A percentile compares a stretch with the other conserved stretches of the same genome.
Evolutionary conservation across 2,329 filamentous ascomycete genomes (phyloP).

Genomic region (Cadophora sp.): DNA sequence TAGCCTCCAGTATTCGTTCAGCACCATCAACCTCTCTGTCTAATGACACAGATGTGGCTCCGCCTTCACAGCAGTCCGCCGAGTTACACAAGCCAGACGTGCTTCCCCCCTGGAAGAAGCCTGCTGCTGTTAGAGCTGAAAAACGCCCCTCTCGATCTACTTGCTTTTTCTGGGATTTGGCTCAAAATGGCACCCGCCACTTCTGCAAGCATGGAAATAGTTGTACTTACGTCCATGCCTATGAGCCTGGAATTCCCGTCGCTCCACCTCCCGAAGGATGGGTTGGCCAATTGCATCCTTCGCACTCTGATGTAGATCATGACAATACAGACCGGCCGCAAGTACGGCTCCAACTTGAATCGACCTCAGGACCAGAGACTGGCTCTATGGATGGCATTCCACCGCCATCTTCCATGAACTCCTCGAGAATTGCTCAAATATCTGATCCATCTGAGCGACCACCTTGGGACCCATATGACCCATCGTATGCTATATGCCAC

Average conservation of each 20-base stretch:
- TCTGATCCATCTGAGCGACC: constrained; percentile 3
- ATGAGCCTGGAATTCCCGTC: background rate
- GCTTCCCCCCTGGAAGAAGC: background rate
- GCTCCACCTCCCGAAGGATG: background rate
- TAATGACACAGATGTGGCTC: background rate
- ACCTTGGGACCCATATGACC: constrained; percentile 23
- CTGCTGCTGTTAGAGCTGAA: background rate
- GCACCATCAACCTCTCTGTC: background rate
- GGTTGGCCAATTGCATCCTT: background rate
- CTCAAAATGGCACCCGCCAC: background rate
- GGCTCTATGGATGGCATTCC: background rate
- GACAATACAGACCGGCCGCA: background rate
- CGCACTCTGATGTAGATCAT: background rate
- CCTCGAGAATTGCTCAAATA: background rate
- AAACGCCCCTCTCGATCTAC: background rate
- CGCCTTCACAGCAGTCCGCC: background rate
- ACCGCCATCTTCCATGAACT: background rate
- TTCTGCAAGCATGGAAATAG: constrained; percentile 6
- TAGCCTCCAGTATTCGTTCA: background rate
- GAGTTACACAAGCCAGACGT: background rate
- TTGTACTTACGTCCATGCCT: constrained; percentile 23
- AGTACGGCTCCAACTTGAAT: background rate
- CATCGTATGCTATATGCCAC: constrained; percentile 27
- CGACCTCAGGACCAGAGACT: background rate
- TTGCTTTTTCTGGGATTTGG: constrained; percentile 29